Evolutionary conservation across 2,329 filamentous ascomycete genomes (phyloP).

Genomic region (Fusarium sp.): DNA sequence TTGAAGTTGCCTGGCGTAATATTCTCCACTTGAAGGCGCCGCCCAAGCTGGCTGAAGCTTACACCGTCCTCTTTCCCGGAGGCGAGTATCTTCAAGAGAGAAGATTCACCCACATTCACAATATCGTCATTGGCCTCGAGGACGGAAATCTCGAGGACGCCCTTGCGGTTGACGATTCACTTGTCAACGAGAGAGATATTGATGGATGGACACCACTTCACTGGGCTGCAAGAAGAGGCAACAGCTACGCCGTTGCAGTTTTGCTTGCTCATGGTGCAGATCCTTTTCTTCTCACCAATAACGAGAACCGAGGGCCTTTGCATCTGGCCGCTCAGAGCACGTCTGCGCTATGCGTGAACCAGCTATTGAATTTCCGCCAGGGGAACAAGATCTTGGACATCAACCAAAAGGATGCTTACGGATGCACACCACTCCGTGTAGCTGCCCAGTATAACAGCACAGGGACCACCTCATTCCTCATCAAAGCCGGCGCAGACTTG

Average conservation of each 20-base stretch:
- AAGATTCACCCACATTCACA: background rate
- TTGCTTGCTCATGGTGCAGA: background rate
- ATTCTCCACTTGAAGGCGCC: background rate
- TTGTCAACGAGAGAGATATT: background rate
- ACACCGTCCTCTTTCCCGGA: background rate
- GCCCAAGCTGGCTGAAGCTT: background rate
- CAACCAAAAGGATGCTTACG: background rate
- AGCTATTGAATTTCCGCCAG: background rate
- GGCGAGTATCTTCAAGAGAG: background rate
- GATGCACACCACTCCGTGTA: background rate
- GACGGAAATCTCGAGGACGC: background rate
- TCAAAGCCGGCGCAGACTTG: background rate
- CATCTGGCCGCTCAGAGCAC: background rate
- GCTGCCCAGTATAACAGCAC: background rate
- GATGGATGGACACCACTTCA: background rate
- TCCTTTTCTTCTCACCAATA: background rate
- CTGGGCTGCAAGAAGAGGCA: background rate
- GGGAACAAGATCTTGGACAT: background rate
- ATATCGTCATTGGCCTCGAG: background rate
- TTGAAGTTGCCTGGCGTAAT: background rate
- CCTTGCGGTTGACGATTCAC: background rate
- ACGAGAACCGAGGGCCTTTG: background rate
- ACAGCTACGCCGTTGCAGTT: background rate
- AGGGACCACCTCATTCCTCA: background rate
- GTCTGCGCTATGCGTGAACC: background rate